Conservation (phyloP, 768 basidiomycete genomes). For the Kondoa malvinella region DNA sequence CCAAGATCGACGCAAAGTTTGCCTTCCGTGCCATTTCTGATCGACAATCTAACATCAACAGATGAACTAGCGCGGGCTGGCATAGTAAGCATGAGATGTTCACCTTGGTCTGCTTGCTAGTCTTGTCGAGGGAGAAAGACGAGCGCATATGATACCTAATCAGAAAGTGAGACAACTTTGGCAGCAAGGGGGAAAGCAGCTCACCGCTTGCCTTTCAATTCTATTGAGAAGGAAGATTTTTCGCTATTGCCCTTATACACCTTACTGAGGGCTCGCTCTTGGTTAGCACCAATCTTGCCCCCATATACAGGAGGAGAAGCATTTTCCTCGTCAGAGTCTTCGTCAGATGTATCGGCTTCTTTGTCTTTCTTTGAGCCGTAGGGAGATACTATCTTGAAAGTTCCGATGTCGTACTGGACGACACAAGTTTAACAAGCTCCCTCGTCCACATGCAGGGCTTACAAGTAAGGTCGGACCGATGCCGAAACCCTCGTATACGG, state of each 20-base stretch:
- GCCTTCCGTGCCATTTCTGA: conserved; percentile 1
- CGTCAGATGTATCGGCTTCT: conserved; percentile 2
- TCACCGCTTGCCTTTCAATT: not conserved
- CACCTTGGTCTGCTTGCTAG: not conserved
- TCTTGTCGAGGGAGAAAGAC: not conserved
- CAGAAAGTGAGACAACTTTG: not conserved
- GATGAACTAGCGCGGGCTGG: not conserved
- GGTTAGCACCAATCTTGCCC: not conserved
- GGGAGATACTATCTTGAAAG: not conserved
- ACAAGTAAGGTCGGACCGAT: not conserved
- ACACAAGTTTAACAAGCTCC: not conserved
- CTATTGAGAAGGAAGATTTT: not conserved
- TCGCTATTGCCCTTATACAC: not conserved
- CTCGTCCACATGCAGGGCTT: not conserved
- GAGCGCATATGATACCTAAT: not conserved
- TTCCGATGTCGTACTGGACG: not conserved
- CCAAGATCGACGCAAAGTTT: not conserved
- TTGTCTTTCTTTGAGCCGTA: not conserved
- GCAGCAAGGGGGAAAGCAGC: too few relatives aligned
- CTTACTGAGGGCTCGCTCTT: conserved; percentile 2
- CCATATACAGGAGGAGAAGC: not conserved
- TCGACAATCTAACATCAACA: not conserved
- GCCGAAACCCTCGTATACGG: not conserved
- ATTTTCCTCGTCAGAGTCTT: not conserved
- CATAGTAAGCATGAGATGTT: not conserved